Evolutionary conservation across 164 flowering plant species (phyloP).

Genomic region (Piper betle): DNA sequence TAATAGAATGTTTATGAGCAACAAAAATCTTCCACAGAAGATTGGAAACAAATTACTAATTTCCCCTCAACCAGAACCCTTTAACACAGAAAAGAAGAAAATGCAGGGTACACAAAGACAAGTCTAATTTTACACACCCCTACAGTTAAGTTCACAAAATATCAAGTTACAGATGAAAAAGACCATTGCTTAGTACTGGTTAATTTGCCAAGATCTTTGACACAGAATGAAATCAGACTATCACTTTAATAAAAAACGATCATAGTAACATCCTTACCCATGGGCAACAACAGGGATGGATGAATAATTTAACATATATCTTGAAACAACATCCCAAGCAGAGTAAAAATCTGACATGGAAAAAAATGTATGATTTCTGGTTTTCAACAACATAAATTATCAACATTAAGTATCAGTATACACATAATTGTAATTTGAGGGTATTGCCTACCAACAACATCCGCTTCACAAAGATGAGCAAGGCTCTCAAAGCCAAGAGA

Average conservation of each 20-base stretch:
- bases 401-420: neutral
- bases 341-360: conserved; percentile 75
- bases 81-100: neutral
- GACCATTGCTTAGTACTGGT: neutral
- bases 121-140: neutral
- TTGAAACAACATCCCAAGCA: conserved; percentile 80
- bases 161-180: neutral
- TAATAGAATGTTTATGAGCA: conserved; percentile 2
- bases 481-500: conserved; percentile 86
- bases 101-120: neutral
- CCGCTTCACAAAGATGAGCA: conserved; percentile 93
- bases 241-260: neutral
- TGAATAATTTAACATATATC: conserved; percentile 31
- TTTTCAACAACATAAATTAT: neutral
- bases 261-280: conserved; percentile 34
- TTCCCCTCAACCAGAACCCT: neutral
- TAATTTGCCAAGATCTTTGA: neutral
- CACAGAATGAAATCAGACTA: neutral
- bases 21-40: neutral
- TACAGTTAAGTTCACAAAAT: neutral
- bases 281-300: conserved; percentile 41
- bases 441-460: conserved; percentile 61
- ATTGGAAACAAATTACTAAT: no score
- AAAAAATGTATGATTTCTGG: neutral
- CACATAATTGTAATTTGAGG: neutral